phyloP scores from a whole-genome alignment of 805 yeast genomes.

The Naumovozyma dairenensis region DNA sequence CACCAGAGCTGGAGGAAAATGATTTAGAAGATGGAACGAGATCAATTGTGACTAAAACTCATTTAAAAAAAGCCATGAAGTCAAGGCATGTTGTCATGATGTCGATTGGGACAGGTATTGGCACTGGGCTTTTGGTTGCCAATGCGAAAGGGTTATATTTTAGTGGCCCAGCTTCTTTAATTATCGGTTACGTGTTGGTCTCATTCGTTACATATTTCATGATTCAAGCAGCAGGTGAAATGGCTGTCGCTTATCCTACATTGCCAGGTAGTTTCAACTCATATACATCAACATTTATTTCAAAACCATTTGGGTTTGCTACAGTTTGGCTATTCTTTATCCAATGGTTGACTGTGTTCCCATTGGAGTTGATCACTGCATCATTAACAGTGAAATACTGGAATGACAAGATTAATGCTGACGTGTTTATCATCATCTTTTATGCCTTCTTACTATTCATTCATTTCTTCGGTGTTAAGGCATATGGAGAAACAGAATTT shows the following conservation, averaged over 20 bases:
- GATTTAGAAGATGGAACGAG: slow-evolving; percentile 15
- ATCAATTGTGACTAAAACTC: slow-evolving; percentile 8
- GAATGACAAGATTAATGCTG: slow-evolving; percentile 38
- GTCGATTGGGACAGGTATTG: slow-evolving; percentile 77
- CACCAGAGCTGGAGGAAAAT: background rate
- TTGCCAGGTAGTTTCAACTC: slow-evolving; percentile 35
- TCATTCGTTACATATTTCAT: slow-evolving; percentile 51
- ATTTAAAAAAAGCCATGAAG: slow-evolving; percentile 15
- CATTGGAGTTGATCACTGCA: slow-evolving; percentile 56
- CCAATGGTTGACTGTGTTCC: slow-evolving; percentile 55
- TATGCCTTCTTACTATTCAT: slow-evolving; percentile 41
- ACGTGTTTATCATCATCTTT: slow-evolving; percentile 48
- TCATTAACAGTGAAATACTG: slow-evolving; percentile 45
- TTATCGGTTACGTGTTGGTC: slow-evolving; percentile 47
- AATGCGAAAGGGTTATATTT: slow-evolving; percentile 38
- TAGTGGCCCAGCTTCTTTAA: slow-evolving; percentile 38
- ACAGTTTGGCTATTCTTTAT: slow-evolving; percentile 61
- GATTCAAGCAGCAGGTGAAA: slow-evolving; percentile 41
- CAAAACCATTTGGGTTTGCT: slow-evolving; percentile 63
- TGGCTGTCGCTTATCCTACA: slow-evolving; percentile 34
- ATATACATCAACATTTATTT: slow-evolving; percentile 37
- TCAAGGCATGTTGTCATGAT: slow-evolving; percentile 56
- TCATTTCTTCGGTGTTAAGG: slow-evolving; percentile 52
- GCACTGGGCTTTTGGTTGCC: slow-evolving; percentile 59
- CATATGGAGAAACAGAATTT: slow-evolving; percentile 64